Conservation (phyloP, 2,329 filamentous ascomycete genomes). For the Botrytis sinoallii region DNA sequence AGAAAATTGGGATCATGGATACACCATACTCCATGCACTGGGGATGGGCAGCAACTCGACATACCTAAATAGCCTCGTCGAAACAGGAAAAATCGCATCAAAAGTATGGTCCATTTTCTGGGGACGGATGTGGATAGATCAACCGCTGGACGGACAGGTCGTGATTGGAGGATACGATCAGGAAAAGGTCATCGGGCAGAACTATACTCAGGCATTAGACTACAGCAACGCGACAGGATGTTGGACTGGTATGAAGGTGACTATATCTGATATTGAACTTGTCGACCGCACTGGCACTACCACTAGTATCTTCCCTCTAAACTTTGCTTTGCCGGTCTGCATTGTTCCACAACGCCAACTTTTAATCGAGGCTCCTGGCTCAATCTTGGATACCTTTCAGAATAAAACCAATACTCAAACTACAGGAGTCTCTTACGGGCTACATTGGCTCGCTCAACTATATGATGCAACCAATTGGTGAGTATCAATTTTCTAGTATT, state of each 20-base stretch:
- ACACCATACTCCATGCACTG: conserved; percentile 10
- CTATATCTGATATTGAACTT: conserved; percentile 11
- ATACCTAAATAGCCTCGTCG: not conserved
- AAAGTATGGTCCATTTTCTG: conserved; percentile 12
- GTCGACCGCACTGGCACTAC: not conserved
- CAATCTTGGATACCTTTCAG: not conserved
- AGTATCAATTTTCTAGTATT: not conserved
- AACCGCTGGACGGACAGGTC: not conserved
- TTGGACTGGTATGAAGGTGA: conserved; percentile 12
- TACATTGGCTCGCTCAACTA: not conserved
- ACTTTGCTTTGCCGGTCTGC: conserved; percentile 8
- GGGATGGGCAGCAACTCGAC: conserved; percentile 6
- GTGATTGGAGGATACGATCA: conserved; percentile 5
- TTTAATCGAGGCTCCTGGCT: not conserved
- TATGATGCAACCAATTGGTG: conserved; percentile 1
- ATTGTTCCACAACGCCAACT: conserved; percentile 10
- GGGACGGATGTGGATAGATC: conserved; percentile 11
- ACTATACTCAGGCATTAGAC: conserved; percentile 1
- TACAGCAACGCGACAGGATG: conserved; percentile 4
- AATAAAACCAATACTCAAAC: not conserved
- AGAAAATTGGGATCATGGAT: not conserved
- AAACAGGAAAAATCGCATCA: not conserved
- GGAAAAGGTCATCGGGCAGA: conserved; percentile 7
- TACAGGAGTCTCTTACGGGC: conserved; percentile 1
- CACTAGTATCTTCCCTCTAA: not conserved